phyloP scores from a whole-genome alignment of 73 alveolate genomes.

The Paramecium pentaurelia region DNA sequence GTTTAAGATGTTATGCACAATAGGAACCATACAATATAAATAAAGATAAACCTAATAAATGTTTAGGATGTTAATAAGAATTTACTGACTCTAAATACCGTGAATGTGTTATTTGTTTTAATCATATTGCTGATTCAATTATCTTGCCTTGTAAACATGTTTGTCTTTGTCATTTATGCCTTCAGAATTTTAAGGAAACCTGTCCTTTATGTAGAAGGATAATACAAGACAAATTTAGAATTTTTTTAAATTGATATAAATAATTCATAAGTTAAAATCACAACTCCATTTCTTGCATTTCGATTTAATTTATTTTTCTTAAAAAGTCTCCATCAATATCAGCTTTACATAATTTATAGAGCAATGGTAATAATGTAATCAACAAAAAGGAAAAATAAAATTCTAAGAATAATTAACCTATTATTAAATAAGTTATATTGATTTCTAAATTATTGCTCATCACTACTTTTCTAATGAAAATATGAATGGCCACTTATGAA shows the following conservation, averaged over 20 bases:
- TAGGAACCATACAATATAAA: neutral
- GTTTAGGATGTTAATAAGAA: neutral
- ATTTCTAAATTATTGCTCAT: neutral
- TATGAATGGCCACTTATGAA: neutral
- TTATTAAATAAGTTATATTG: neutral
- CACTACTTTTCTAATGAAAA: neutral
- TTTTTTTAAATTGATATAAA: neutral
- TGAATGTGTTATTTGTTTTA: neutral
- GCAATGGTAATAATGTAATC: neutral
- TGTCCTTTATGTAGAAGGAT: neutral
- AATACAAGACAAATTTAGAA: neutral
- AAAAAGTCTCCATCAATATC: conserved; percentile 20
- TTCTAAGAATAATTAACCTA: neutral
- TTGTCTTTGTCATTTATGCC: neutral
- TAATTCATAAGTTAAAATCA: neutral
- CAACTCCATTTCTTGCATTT: conserved; percentile 27
- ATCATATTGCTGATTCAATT: neutral
- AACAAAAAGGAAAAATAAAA: neutral
- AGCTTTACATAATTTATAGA: neutral
- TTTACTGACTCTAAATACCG: neutral
- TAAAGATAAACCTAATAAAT: neutral
- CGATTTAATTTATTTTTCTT: neutral
- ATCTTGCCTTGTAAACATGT: neutral
- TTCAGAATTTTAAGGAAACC: too few species aligned
- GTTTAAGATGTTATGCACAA: neutral